Base-by-base conservation (phyloP, 192 early-diverging fungal species). In the Coemansia sp. region DNA sequence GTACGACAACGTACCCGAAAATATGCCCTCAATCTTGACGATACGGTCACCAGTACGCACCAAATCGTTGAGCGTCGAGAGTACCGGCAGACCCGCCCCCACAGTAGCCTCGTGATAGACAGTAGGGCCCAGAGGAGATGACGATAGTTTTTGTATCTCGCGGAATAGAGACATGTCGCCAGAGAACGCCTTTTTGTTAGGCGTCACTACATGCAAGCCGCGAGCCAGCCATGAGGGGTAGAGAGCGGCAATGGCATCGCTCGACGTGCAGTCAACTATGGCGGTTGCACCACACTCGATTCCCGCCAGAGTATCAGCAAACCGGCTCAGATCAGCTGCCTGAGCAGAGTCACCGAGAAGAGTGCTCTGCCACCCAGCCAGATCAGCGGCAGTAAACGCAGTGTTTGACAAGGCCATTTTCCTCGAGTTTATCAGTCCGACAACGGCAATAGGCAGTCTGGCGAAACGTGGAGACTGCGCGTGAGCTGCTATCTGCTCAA, bases 181-280 rank as follows among this genome's bases (percentile, higher is more conserved):
- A 16, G 94, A 95, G 75, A 98, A 99, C 10, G 79, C 96, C 87
- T 97, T 97, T 86, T 99, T 99, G 92, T 99, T 99, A 46, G 97
- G 97, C 3, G 97, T 98, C 41, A 97, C 95, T 16, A 99, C 79
- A 72, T 92, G 91, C 51, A 97, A 77, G 29, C 96, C 95, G 64
- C 72, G 77, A 43, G 81, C 63, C 38, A 98, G 82, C 93, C 94
- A 97, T 31, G 74, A 61, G 34, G 96, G 96, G 80, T 99, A 99
- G 63, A 81, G 86, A 15, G 76, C 72, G 43, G 96, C 96, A 10
- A 98, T 85, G 9, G 79, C 64, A 63, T 94, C 90, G 78, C 88
- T 90, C 15, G 93, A 90, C n/a, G 96, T 97, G 83, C 95, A 96
- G 78, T 98, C 97, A 44, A 98, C 87, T 16, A 98, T 82, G 10